phyloP scores from a whole-genome alignment of 148 eudicot species.

The Rhododendron simsii region DNA sequence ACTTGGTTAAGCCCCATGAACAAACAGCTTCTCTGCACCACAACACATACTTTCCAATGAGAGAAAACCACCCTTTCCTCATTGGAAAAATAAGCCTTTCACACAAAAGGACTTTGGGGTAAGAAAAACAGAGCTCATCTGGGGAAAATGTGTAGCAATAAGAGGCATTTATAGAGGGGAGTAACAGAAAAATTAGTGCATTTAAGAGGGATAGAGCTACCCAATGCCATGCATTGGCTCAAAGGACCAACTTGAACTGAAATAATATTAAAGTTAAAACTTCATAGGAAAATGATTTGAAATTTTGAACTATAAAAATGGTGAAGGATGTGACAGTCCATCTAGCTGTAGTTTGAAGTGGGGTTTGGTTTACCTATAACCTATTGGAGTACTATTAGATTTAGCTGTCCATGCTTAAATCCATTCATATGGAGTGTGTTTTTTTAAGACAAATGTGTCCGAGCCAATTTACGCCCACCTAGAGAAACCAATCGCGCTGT shows the following conservation, averaged over 20 bases:
- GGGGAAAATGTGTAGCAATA: neutral
- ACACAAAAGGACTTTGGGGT: neutral
- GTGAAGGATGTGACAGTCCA: neutral
- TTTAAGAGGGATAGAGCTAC: slow-evolving; percentile 7
- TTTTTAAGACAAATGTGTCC: neutral
- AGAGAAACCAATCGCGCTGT: neutral
- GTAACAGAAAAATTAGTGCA: neutral
- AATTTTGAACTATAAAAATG: neutral
- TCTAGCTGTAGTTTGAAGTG: neutral
- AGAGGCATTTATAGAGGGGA: neutral
- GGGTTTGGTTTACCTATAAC: neutral
- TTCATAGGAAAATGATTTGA: neutral
- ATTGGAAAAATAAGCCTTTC: neutral
- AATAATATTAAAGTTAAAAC: neutral
- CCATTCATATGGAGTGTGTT: neutral
- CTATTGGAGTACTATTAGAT: neutral
- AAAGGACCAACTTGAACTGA: neutral
- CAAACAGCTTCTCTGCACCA: slow-evolving; percentile 16
- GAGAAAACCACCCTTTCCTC: neutral
- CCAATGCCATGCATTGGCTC: slow-evolving; percentile 9
- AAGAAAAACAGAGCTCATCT: neutral
- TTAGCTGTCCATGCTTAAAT: neutral
- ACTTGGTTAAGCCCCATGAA: slow-evolving; percentile 17
- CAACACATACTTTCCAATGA: slow-evolving; percentile 15
- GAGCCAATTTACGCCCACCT: neutral